These are phyloP conservation scores for Misopates orontium DNA, from an alignment of 257 asterid species.

Conservation along the genomic window DNA sequence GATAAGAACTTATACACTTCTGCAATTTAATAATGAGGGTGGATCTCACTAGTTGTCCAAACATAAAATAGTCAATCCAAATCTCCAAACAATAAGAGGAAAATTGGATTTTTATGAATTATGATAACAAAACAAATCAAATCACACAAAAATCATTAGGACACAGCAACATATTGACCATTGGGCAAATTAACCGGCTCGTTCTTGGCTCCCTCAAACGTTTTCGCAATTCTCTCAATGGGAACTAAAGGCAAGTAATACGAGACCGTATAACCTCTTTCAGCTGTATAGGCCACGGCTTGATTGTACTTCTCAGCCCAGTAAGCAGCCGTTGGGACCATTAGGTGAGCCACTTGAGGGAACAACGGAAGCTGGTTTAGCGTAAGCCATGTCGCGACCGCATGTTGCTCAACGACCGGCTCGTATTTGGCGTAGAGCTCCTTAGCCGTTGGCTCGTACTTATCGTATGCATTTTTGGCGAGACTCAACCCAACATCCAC, in stretches of 20 bases:
- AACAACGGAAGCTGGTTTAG: slow-evolving; percentile 63
- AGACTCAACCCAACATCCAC: slow-evolving; percentile 38
- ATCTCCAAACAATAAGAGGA: slow-evolving; percentile 16
- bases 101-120: not conserved
- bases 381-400: slow-evolving; percentile 62
- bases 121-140: slow-evolving; percentile 14
- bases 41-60: not conserved
- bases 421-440: slow-evolving; percentile 51
- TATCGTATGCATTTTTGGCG: slow-evolving; percentile 38
- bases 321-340: slow-evolving; percentile 73
- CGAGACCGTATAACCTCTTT: slow-evolving; percentile 51
- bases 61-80: not conserved
- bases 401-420: slow-evolving; percentile 61
- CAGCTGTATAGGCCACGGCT: slow-evolving; percentile 38
- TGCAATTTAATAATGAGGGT: too few species aligned
- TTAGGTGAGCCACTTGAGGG: slow-evolving; percentile 60
- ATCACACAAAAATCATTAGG: slow-evolving; percentile 15
- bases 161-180: slow-evolving; percentile 32
- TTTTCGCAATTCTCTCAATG: slow-evolving; percentile 60
- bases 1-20: too few species aligned
- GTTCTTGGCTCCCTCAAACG: slow-evolving; percentile 43
- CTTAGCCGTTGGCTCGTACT: slow-evolving; percentile 51
- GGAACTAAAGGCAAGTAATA: slow-evolving; percentile 65
- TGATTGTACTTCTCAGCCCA: slow-evolving; percentile 82
- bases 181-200: slow-evolving; percentile 35